Conservation (phyloP, 192 early-diverging fungal species). For the Coemansia biformis region DNA sequence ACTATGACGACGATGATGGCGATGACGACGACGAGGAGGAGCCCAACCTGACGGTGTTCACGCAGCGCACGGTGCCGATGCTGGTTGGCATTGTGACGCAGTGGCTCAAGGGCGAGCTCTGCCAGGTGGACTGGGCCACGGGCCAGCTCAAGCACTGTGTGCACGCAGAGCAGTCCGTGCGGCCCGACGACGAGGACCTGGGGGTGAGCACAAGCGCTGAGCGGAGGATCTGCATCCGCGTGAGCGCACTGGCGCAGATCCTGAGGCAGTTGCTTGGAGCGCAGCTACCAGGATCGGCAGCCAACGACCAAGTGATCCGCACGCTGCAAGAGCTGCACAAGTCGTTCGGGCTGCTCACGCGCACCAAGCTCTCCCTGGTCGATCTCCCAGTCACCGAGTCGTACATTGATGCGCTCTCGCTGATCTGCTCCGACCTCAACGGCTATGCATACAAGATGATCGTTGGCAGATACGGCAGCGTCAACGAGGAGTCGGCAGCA, state of each 20-base stretch:
- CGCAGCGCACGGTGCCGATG: constrained; percentile 18
- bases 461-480: constrained; percentile 21
- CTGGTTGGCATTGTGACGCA: constrained; percentile 5
- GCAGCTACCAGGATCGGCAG: constrained; percentile 2
- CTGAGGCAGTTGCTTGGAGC: constrained; percentile 19
- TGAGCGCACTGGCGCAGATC: constrained; percentile 13
- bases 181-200: constrained; percentile 13
- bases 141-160: constrained; percentile 21
- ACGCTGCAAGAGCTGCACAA: constrained; percentile 28
- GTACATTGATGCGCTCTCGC: constrained; percentile 21
- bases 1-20: not conserved
- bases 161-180: constrained; percentile 5
- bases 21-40: constrained; percentile 16
- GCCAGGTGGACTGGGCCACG: constrained; percentile 23
- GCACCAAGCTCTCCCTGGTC: constrained; percentile 10
- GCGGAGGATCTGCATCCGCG: constrained; percentile 29
- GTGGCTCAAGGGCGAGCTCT: constrained; percentile 34
- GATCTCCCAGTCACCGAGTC: constrained; percentile 35
- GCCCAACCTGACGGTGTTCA: constrained; percentile 16
- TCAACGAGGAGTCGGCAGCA: not conserved
- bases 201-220: constrained; percentile 15
- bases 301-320: constrained; percentile 22
- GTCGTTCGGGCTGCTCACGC: constrained; percentile 17
- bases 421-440: constrained; percentile 30
- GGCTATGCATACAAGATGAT: constrained; percentile 18